Evolutionary conservation across 495 filamentous ascomycete species (phyloP).

Genomic region (Daldinia concentrica): DNA sequence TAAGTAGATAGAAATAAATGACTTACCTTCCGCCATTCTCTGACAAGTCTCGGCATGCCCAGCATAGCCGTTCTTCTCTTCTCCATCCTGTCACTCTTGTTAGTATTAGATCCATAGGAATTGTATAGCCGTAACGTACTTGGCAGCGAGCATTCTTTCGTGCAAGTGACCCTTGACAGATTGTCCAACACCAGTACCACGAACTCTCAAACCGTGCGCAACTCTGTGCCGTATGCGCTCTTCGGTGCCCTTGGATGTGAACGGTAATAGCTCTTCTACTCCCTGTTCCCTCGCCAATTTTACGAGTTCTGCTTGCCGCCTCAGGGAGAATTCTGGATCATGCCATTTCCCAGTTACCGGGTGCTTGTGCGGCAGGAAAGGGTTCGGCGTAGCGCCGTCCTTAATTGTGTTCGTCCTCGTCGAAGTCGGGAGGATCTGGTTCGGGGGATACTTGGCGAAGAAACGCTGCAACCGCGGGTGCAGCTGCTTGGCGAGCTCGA

Average conservation of each 20-base stretch:
- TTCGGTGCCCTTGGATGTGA: constrained; percentile 77
- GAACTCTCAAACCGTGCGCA: constrained; percentile 79
- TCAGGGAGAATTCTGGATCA: constrained; percentile 79
- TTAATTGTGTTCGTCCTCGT: constrained; percentile 48
- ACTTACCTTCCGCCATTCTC: constrained; percentile 91
- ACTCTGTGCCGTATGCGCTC: constrained; percentile 70
- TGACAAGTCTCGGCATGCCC: constrained; percentile 89
- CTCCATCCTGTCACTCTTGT: constrained; percentile 70
- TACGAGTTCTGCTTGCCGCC: constrained; percentile 89
- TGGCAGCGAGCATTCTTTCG: constrained; percentile 85
- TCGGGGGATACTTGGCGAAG: constrained; percentile 87
- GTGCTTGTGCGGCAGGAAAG: constrained; percentile 78
- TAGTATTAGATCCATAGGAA: too few species aligned
- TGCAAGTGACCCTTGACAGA: constrained; percentile 92
- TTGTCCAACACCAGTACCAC: constrained; percentile 91
- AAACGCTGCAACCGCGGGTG: constrained; percentile 83
- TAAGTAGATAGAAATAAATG: neutral
- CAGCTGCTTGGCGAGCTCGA: constrained; percentile 71
- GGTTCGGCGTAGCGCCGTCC: constrained; percentile 65
- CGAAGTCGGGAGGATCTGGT: constrained; percentile 56
- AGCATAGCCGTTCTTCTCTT: constrained; percentile 90
- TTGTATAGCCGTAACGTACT: constrained; percentile 57
- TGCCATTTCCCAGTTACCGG: constrained; percentile 80
- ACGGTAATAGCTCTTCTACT: constrained; percentile 85
- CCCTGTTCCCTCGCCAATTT: constrained; percentile 83